Conservation (phyloP, 768 basidiomycete species). For the Hypholoma sublateritium region DNA sequence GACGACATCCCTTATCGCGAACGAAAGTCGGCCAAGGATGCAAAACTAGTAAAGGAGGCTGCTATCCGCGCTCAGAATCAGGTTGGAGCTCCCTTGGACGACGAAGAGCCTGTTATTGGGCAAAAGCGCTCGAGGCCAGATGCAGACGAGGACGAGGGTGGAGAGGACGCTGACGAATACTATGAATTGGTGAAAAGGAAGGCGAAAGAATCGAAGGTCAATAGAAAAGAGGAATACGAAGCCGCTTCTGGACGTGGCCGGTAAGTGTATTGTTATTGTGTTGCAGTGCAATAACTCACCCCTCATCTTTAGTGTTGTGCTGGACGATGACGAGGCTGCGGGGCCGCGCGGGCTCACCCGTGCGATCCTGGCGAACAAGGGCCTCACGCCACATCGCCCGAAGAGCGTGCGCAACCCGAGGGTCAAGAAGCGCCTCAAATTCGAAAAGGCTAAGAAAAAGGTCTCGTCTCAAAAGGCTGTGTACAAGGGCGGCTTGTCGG, state of each 20-base stretch:
- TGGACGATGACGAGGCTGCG: constrained; percentile 28
- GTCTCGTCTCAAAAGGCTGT: constrained; percentile 85
- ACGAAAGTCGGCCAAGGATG: constrained; percentile 62
- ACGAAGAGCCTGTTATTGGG: constrained; percentile 43
- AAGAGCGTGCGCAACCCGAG: constrained; percentile 95
- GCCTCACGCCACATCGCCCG: constrained; percentile 85
- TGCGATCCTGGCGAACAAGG: constrained; percentile 91
- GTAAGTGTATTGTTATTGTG: constrained; percentile 7
- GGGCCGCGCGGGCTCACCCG: constrained; percentile 90
- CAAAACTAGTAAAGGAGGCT: constrained; percentile 53
- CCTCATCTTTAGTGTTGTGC: constrained; percentile 20
- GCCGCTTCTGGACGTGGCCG: constrained; percentile 38
- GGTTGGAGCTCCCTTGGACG: constrained; percentile 70
- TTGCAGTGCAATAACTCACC: neutral
- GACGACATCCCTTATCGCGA: constrained; percentile 93
- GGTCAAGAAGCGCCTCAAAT: constrained; percentile 93
- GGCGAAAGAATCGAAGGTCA: constrained; percentile 68
- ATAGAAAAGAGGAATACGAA: constrained; percentile 84
- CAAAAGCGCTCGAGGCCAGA: constrained; percentile 35
- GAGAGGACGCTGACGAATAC: constrained; percentile 69
- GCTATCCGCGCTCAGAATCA: constrained; percentile 42
- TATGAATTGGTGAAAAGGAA: constrained; percentile 86
- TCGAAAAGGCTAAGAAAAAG: constrained; percentile 94
- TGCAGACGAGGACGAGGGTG: constrained; percentile 41
- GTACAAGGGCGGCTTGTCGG: constrained; percentile 85